Evolutionary conservation across 2,329 filamentous ascomycete species (phyloP).

Genomic region (Teratosphaeria viscida): DNA sequence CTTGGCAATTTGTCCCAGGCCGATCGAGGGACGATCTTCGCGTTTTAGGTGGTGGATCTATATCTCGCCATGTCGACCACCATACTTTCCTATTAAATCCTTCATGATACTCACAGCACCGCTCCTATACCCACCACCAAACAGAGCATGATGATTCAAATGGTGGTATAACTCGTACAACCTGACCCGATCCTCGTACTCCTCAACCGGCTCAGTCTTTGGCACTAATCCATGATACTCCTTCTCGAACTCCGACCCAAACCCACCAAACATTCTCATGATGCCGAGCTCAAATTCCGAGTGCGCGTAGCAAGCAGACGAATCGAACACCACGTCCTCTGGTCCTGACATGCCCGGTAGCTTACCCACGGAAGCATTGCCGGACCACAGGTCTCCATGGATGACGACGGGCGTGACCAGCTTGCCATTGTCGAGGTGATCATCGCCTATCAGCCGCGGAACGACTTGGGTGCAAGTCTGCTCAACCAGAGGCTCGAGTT

Average conservation of each 20-base stretch:
- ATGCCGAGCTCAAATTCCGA: constrained; percentile 86
- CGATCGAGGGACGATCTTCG: too few relatives aligned
- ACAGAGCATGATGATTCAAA: constrained; percentile 77
- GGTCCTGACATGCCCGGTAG: constrained; percentile 46
- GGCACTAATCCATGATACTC: constrained; percentile 69
- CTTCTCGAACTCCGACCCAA: constrained; percentile 57
- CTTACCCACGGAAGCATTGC: constrained; percentile 61
- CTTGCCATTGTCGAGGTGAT: constrained; percentile 49
- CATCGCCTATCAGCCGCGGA: constrained; percentile 62
- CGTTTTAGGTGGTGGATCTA: background rate
- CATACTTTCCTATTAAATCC: constrained; percentile 63
- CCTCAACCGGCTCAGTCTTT: constrained; percentile 66
- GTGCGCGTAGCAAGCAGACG: constrained; percentile 72
- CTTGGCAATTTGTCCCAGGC: too few relatives aligned
- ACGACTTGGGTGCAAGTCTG: constrained; percentile 55
- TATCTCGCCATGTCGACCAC: constrained; percentile 1
- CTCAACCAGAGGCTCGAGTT: constrained; percentile 55
- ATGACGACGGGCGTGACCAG: constrained; percentile 66
- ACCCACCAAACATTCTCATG: constrained; percentile 95
- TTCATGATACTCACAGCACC: constrained; percentile 74
- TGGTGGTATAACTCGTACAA: constrained; percentile 86
- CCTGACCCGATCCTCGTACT: constrained; percentile 73
- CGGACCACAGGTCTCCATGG: constrained; percentile 90
- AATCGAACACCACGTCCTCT: constrained; percentile 75
- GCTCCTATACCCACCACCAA: constrained; percentile 66